Percentiles rank a stretch among this genome's conserved stretches.
Evolutionary conservation across 208 protist species (phyloP).

Genomic region (Crithidia fasciculata): DNA sequence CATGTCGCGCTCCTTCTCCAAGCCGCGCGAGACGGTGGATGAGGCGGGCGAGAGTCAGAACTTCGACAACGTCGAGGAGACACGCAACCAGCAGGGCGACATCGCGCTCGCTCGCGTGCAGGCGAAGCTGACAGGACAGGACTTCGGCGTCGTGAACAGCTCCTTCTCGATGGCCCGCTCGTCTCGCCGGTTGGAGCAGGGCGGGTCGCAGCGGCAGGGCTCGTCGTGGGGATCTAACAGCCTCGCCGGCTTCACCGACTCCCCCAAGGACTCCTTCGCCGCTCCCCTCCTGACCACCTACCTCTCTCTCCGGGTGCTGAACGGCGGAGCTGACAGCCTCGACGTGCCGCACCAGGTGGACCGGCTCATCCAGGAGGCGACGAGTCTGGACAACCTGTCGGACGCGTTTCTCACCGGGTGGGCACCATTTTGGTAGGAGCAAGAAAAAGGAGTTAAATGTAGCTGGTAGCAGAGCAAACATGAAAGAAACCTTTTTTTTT

Average conservation of each 20-base stretch:
- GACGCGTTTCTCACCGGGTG: constrained; percentile 92
- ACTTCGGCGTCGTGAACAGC: constrained; percentile 77
- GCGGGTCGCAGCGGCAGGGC: constrained; percentile 30
- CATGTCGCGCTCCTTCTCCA: constrained; percentile 75
- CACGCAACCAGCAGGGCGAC: constrained; percentile 85
- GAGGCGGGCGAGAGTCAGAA: constrained; percentile 24
- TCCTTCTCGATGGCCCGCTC: constrained; percentile 62
- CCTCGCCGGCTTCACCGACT: constrained; percentile 43
- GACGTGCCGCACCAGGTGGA: constrained; percentile 90
- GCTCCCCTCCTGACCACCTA: constrained; percentile 79
- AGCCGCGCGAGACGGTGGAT: constrained; percentile 32
- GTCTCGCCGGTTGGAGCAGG: constrained; percentile 36
- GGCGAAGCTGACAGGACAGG: constrained; percentile 87
- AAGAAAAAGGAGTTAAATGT: neutral
- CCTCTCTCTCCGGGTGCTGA: constrained; percentile 66
- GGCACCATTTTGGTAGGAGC: constrained; percentile 89
- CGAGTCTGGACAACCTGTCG: constrained; percentile 86
- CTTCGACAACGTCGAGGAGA: constrained; percentile 65
- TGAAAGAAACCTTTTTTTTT: no score
- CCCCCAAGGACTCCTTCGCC: constrained; percentile 45
- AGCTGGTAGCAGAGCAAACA: no score
- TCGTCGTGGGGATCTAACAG: constrained; percentile 62
- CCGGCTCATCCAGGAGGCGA: constrained; percentile 88
- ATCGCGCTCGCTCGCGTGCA: constrained; percentile 84
- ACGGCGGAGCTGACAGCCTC: constrained; percentile 59